A percentile compares a stretch with the other conserved stretches of the same genome.
Evolutionary conservation across 768 basidiomycete species (phyloP).

Genomic region (Hygrocybe punicea): DNA sequence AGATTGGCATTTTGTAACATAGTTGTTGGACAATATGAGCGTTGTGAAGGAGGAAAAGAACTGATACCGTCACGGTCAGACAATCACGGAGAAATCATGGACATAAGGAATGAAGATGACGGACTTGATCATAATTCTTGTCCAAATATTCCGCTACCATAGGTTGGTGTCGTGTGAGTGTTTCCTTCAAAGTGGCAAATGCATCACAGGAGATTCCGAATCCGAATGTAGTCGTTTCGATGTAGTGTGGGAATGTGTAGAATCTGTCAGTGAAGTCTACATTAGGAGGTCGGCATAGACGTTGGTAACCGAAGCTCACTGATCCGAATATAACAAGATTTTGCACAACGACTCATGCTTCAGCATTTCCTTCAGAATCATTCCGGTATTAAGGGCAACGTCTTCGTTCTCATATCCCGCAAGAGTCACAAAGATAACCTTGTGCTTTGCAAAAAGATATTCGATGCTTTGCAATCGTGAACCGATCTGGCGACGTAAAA

Average conservation of each 20-base stretch:
- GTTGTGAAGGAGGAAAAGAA: constrained; percentile 96
- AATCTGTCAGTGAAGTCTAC: constrained; percentile 77
- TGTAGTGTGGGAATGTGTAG: constrained; percentile 93
- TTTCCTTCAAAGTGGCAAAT: too few relatives aligned
- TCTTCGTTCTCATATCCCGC: constrained; percentile 95
- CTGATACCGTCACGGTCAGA: constrained; percentile 41
- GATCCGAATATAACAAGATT: too few relatives aligned
- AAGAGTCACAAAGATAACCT: constrained; percentile 75
- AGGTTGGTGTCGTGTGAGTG: too few relatives aligned
- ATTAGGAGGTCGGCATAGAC: constrained; percentile 2
- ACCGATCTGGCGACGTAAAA: too few relatives aligned
- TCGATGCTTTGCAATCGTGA: constrained; percentile 98
- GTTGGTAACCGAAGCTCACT: constrained; percentile 43
- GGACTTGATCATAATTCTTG: too few relatives aligned
- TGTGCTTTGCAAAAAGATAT: constrained; percentile 74
- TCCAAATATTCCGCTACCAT: too few relatives aligned
- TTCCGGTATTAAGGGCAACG: constrained; percentile 94
- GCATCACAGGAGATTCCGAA: constrained; percentile 69
- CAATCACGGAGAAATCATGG: not conserved
- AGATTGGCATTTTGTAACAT: too few relatives aligned
- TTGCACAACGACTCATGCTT: too few relatives aligned
- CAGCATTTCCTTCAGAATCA: too few relatives aligned
- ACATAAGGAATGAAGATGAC: too few relatives aligned
- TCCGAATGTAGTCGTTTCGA: constrained; percentile 98
- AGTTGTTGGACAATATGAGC: too few relatives aligned